phyloP scores from a whole-genome alignment of 108 stramenopile species.

The Nitzschia sp. region DNA sequence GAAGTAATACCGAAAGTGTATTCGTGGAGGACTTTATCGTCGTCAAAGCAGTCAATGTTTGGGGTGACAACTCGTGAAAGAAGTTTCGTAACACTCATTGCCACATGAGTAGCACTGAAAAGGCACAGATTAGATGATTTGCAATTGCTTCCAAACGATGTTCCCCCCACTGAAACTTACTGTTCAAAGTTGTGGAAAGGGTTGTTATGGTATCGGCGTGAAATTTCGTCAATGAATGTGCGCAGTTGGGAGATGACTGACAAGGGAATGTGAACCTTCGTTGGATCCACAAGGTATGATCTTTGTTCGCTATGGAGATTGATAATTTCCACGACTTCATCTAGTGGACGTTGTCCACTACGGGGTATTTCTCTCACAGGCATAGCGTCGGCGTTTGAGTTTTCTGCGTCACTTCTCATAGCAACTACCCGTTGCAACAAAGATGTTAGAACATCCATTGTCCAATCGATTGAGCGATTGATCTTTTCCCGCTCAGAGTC shows the following conservation, averaged over 20 bases:
- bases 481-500: no score
- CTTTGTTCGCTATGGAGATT: background rate
- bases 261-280: background rate
- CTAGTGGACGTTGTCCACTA: background rate
- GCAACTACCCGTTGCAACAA: background rate
- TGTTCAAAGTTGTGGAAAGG: slow-evolving; percentile 11
- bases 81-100: slow-evolving; percentile 6
- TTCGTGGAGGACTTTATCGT: background rate
- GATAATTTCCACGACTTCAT: slow-evolving; percentile 1
- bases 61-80: slow-evolving; percentile 6
- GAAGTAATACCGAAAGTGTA: background rate
- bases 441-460: background rate
- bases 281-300: background rate
- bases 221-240: background rate
- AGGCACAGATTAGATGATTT: background rate
- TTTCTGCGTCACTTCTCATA: background rate
- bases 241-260: background rate
- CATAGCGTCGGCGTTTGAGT: background rate
- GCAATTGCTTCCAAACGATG: background rate
- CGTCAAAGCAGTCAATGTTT: background rate
- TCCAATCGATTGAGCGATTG: background rate
- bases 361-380: background rate
- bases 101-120: background rate
- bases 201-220: background rate
- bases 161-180: background rate